Evolutionary conservation across 2,329 filamentous ascomycete genomes (phyloP).

Genomic region (Harringtonia lauricola): DNA sequence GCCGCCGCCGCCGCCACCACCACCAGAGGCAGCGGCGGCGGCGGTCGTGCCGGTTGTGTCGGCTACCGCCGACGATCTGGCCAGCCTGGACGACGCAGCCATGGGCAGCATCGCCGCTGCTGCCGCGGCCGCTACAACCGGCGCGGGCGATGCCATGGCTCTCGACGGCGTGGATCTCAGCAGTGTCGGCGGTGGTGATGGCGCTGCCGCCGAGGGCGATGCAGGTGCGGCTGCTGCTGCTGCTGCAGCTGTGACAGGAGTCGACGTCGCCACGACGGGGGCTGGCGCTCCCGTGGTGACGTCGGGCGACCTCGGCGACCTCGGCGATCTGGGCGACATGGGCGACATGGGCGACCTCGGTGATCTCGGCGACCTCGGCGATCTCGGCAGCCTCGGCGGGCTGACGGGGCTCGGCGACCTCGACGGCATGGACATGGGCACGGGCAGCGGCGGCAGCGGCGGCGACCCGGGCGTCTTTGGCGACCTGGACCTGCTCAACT

Average conservation of each 20-base stretch:
- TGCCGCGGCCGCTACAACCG: conserved; percentile 1
- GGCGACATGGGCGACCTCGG: conserved; percentile 10
- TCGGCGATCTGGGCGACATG: neutral
- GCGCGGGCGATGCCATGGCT: conserved; percentile 2
- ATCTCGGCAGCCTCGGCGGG: conserved; percentile 6
- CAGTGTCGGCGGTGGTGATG: neutral
- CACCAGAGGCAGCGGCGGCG: neutral
- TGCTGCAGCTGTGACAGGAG: neutral
- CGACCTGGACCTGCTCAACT: conserved; percentile 13
- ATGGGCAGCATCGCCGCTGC: conserved; percentile 8
- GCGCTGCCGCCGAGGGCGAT: neutral
- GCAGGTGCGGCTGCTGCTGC: neutral
- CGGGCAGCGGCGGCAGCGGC: conserved; percentile 1
- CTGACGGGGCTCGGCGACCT: conserved; percentile 7
- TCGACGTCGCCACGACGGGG: neutral
- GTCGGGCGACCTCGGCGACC: conserved; percentile 6
- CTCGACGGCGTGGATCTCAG: conserved; percentile 5
- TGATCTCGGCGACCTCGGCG: conserved; percentile 6
- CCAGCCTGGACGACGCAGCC: conserved; percentile 3
- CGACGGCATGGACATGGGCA: conserved; percentile 3
- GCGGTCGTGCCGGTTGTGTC: neutral
- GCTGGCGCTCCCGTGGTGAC: neutral
- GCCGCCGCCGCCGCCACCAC: neutral
- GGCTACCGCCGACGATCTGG: neutral
- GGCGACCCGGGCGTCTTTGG: conserved; percentile 3